Conservation (phyloP, 164 flowering plant genomes). For the Sextonia rubra region DNA sequence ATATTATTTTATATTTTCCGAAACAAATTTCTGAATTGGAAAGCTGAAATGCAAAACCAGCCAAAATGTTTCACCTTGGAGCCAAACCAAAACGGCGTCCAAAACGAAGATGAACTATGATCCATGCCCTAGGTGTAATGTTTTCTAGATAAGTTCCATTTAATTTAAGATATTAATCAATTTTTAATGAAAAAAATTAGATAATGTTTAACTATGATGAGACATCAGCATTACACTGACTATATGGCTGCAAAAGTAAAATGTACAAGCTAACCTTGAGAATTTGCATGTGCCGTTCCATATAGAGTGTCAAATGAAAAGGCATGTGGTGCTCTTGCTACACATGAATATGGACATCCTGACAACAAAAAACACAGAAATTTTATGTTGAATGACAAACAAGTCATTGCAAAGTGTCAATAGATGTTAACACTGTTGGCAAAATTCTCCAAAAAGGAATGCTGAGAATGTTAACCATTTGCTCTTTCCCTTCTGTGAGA, state of each 20-base stretch:
- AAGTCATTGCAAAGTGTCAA: background rate
- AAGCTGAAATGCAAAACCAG: too few species aligned
- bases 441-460: background rate
- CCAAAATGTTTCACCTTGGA: too few species aligned
- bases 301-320: constrained; percentile 49
- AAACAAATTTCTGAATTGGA: too few species aligned
- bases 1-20: too few species aligned
- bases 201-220: background rate
- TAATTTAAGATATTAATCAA: background rate
- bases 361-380: constrained; percentile 6
- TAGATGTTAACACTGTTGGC: background rate
- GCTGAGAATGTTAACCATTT: background rate
- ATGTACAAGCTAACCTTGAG: constrained; percentile 55
- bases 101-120: too few species aligned
- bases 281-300: constrained; percentile 71
- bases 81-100: too few species aligned
- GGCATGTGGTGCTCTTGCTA: constrained; percentile 70
- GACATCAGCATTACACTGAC: background rate
- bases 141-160: background rate
- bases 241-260: background rate
- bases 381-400: background rate
- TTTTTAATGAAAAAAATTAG: background rate
- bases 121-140: background rate
- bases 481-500: too few species aligned
- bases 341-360: constrained; percentile 93